These are phyloP conservation scores for Dacryopinax primogenitus DNA, from an alignment of 768 basidiomycete species.

Conservation along the genomic window DNA sequence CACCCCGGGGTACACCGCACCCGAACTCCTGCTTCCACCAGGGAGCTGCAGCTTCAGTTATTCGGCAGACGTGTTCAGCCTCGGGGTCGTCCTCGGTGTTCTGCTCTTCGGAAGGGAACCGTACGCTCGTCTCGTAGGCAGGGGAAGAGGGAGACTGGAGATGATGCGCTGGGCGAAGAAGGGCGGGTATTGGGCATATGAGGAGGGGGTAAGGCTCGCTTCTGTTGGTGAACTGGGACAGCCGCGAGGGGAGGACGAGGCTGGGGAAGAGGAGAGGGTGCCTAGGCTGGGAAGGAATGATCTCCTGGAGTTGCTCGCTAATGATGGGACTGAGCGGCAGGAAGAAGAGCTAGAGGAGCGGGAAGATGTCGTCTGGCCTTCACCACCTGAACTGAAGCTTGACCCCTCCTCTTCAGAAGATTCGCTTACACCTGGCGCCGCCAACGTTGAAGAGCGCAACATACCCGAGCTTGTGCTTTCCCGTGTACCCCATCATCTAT, in stretches of 20 bases:
- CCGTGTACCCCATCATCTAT: too few relatives aligned
- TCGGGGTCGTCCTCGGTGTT: conserved; percentile 31
- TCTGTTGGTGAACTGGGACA: conserved; percentile 18
- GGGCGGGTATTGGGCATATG: conserved; percentile 30
- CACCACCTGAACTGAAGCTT: too few relatives aligned
- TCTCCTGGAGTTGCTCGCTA: neutral
- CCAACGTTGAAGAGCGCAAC: too few relatives aligned
- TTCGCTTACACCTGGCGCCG: too few relatives aligned
- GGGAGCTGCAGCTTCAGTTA: conserved; percentile 26
- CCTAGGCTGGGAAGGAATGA: neutral
- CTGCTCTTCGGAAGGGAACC: conserved; percentile 30
- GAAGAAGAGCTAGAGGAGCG: neutral
- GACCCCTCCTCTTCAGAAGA: too few relatives aligned
- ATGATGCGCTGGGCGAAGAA: conserved; percentile 28
- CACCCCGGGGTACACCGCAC: conserved; percentile 31
- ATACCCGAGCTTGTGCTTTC: too few relatives aligned
- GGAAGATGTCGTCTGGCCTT: too few relatives aligned
- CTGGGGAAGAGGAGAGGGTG: neutral
- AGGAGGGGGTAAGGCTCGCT: conserved; percentile 25
- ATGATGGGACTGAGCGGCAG: neutral
- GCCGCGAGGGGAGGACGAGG: neutral
- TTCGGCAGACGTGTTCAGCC: conserved; percentile 32
- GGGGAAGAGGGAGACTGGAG: conserved; percentile 22
- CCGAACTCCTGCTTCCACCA: conserved; percentile 28
- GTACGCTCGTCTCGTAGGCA: conserved; percentile 22